Evolutionary conservation across 2,329 filamentous ascomycete genomes (phyloP), one percentile per base, ranked within the genome.

Genomic region (Fusarium foetens): DNA sequence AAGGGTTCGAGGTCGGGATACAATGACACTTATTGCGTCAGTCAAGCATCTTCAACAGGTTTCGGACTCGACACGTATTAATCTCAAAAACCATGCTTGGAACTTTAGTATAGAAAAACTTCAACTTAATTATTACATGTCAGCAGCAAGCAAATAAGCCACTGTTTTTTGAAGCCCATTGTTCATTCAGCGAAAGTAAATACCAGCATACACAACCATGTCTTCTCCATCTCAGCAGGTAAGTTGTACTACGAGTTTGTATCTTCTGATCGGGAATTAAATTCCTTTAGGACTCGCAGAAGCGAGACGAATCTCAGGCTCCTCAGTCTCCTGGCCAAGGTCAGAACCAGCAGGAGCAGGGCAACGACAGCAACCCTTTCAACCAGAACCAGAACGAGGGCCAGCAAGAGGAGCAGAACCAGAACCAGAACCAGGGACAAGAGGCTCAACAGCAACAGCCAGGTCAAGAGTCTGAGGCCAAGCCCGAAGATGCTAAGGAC

Each of bases 11-110:
- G 38, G 35, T 48, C 23, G 33, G 58, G 33, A 39, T 53, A 42
- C 58, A 57, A 76, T 77, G 75, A 74, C 75, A 75, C 63, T 48
- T 31, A 77, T 77, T 77, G 75, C 75, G 75, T 77, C 75, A 77
- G 74, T 64, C 51, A 46, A 31, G 42, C 43, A 8, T 58, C 7
- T 16, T 23, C 43, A 68, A 71, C 75, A 73, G 70, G 74, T 77
- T 77, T 77, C 63, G 6, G 36, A 46, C n/a, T 53, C 48, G 35
- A 31, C 39, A 54, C 42, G 25, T 61, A 67, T 55, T 41, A 72
- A 64, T 72, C 64, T 74, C 75, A 73, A 73, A 77, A 75, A 65
- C 68, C 66, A 36, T 59, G 69, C 63, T 16, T 42, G 23, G 36
- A 27, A 43, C 31, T 55, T 58, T 63, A 31, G 46, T 52, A 42